Conservation (phyloP, 1,284 basidiomycete genomes). For the Cronartium quercuum region DNA sequence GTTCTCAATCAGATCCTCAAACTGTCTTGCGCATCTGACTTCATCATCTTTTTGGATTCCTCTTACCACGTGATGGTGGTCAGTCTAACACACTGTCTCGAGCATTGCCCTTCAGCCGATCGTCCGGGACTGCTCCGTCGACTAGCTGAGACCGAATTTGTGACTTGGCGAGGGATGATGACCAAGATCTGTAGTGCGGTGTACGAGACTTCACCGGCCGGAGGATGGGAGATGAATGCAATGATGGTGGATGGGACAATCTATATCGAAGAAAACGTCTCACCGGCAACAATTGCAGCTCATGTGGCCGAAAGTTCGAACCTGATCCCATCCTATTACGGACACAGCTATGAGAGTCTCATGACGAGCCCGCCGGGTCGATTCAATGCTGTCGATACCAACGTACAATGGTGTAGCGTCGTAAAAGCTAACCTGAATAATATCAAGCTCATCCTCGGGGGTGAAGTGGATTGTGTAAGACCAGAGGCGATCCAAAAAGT, state of each 20-base stretch:
- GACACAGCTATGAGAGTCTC: slow-evolving; percentile 21
- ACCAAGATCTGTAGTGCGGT: slow-evolving; percentile 9
- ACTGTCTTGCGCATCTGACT: no score
- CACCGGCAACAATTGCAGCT: background rate
- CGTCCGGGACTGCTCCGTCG: background rate
- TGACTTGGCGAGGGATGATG: slow-evolving; percentile 29
- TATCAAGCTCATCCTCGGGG: slow-evolving; percentile 19
- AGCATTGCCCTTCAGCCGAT: background rate
- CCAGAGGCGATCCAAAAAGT: background rate
- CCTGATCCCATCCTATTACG: slow-evolving; percentile 9
- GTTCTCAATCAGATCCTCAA: background rate
- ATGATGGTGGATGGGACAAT: slow-evolving; percentile 30
- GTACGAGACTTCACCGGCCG: background rate
- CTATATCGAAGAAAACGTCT: slow-evolving; percentile 3
- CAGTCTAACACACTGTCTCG: slow-evolving; percentile 12
- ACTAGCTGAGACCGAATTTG: background rate
- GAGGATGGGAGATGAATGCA: slow-evolving; percentile 12
- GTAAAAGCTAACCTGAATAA: slow-evolving; percentile 35
- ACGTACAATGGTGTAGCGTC: slow-evolving; percentile 20
- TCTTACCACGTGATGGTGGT: no score
- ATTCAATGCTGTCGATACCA: slow-evolving; percentile 18
- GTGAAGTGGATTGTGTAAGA: slow-evolving; percentile 27
- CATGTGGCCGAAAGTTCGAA: background rate
- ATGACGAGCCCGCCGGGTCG: background rate
- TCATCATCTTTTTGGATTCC: no score